Conservation (phyloP, 768 basidiomycete species). For the Vararia minispora region DNA sequence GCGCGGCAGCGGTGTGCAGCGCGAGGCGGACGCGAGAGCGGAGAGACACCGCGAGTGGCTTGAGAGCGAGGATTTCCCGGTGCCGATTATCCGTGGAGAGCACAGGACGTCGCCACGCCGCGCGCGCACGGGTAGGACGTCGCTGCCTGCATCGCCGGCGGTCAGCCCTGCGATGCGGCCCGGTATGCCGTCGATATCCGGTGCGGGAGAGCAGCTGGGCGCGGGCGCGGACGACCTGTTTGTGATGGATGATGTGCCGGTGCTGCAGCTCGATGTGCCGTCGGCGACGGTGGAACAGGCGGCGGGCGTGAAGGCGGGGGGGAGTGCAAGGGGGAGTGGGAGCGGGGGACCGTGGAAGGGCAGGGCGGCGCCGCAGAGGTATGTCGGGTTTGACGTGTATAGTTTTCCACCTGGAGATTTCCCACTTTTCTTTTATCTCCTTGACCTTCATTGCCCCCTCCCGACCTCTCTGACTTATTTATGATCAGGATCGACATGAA, state of each 20-base stretch:
- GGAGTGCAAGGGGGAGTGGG: no score
- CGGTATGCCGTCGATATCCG: constrained; percentile 11
- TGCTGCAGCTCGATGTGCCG: constrained; percentile 16
- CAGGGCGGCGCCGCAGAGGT: constrained; percentile 36
- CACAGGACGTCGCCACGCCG: constrained; percentile 19
- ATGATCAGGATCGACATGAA: constrained; percentile 66
- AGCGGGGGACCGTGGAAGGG: constrained; percentile 26
- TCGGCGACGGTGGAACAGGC: not conserved
- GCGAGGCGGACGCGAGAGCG: constrained; percentile 34
- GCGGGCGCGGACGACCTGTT: constrained; percentile 60
- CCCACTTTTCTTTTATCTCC: no score
- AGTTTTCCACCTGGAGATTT: no score
- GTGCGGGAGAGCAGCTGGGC: constrained; percentile 8
- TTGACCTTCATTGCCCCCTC: no score
- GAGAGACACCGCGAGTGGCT: constrained; percentile 64
- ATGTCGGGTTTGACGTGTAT: constrained; percentile 15
- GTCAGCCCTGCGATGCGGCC: constrained; percentile 19
- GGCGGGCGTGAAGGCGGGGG: constrained; percentile 6
- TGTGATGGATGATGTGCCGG: constrained; percentile 59
- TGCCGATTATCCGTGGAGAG: constrained; percentile 30
- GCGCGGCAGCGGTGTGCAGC: constrained; percentile 41
- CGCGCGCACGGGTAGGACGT: constrained; percentile 12
- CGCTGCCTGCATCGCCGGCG: constrained; percentile 20
- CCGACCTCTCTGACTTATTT: not conserved
- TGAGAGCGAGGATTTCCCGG: constrained; percentile 53